A percentile compares a stretch with the other conserved stretches of the same genome.
Evolutionary conservation across 2,329 filamentous ascomycete species (phyloP).

Genomic region (Phialophora chinensis): DNA sequence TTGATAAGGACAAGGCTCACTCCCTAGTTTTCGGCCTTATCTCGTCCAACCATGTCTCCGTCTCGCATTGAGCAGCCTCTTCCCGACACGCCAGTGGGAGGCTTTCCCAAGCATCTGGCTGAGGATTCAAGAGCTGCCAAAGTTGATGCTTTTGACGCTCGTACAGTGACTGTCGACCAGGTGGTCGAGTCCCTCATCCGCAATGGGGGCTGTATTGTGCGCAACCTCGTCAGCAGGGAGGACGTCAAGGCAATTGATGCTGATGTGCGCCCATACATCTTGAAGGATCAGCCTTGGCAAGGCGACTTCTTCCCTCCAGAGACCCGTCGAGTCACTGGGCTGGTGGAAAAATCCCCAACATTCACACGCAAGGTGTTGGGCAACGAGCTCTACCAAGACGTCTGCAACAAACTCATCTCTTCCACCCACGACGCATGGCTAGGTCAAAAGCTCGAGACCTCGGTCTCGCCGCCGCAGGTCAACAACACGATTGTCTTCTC

Average conservation of each 20-base stretch:
- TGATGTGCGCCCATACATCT: slow-evolving; percentile 35
- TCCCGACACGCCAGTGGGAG: slow-evolving; percentile 2
- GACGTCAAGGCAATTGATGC: slow-evolving; percentile 17
- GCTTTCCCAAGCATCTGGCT: slow-evolving; percentile 13
- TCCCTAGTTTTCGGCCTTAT: no score
- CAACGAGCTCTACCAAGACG: slow-evolving; percentile 35
- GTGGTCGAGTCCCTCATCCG: slow-evolving; percentile 17
- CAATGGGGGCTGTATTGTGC: slow-evolving; percentile 17
- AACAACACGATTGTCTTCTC: slow-evolving; percentile 42
- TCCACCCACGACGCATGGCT: slow-evolving; percentile 29
- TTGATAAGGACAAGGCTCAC: no score
- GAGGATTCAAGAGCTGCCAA: slow-evolving; percentile 11
- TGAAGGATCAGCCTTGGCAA: slow-evolving; percentile 31
- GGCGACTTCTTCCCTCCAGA: slow-evolving; percentile 38
- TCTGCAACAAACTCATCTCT: slow-evolving; percentile 24
- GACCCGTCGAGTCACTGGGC: slow-evolving; percentile 38
- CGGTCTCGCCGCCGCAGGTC: slow-evolving; percentile 36
- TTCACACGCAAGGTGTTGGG: slow-evolving; percentile 31
- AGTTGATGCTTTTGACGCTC: background rate
- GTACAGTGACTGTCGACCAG: slow-evolving; percentile 19
- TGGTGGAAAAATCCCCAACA: slow-evolving; percentile 34
- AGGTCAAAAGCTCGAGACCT: background rate
- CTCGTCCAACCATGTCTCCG: no score
- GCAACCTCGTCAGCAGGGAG: slow-evolving; percentile 10
- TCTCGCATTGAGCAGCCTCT: background rate